Evolutionary conservation across 495 filamentous ascomycete genomes (phyloP), one percentile per base, ranked within the genome.

Genomic region (Aspergillus ostianus): DNA sequence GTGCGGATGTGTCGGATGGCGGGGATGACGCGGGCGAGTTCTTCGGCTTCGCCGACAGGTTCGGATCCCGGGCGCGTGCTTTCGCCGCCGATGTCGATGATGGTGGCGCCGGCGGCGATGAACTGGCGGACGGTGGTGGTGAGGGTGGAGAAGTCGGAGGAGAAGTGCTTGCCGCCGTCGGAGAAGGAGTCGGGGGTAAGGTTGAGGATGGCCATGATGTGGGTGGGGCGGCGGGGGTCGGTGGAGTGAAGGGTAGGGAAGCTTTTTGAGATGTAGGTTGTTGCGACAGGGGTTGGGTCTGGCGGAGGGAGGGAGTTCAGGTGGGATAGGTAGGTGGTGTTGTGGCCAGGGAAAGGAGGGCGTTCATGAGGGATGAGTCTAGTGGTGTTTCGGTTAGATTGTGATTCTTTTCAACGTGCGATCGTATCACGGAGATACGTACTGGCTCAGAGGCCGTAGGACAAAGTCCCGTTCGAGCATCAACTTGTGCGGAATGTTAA

Each of bases 151-250:
- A 74, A 51, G 60, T 82, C 72, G 12, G 67, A 63, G 23, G 77
- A 56, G 51, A 70, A 67, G 74, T 92, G 80, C 2, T 74, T 65
- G 47, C 93, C 93, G 53, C 92, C 94, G 64, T 97, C 92, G 13
- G 93, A 97, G 79, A 98, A 98, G 45, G 94, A 98, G 78, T 98
- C 94, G 10, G 93, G 94, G 1, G 93, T 97, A 58, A 96, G 78
- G 76, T 98, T 98, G 53, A 97, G 81, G 64, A 98, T 95, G 30
- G 90, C 89, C 94, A 98, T 98, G 46, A 97, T 73, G 55, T 86
- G 84, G 2, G 93, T 97, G 48, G 76, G 77, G 47, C 90, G 87
- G 53, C 73, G 77, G 0, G 85, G 77, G 59, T 85, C 79, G 32
- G 87, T 83, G 21, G 89, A 80, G 46, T 84, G 82, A 6, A 96